These are phyloP conservation scores for Tolypocladium guangdongense DNA, from an alignment of 2,329 filamentous ascomycete genomes.

Conservation along the genomic window DNA sequence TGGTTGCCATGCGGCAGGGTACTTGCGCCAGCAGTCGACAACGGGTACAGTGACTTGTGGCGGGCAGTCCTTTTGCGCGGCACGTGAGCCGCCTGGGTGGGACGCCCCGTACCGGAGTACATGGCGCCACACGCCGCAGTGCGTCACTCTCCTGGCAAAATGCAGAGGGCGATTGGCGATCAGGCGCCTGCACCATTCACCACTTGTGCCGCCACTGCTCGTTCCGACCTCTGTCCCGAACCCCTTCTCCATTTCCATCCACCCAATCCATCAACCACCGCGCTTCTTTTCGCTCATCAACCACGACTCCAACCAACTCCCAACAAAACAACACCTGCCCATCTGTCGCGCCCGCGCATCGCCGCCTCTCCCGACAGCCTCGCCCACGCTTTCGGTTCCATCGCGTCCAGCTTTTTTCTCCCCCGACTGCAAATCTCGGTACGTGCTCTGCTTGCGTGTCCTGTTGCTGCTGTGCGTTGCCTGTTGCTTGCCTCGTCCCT, in stretches of 20 bases:
- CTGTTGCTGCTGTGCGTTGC: constrained; percentile 4
- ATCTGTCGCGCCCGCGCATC: constrained; percentile 7
- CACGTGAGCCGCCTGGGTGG: neutral
- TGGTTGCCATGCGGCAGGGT: neutral
- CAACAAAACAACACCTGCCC: constrained; percentile 12
- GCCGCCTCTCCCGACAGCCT: constrained; percentile 7
- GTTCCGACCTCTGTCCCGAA: constrained; percentile 13
- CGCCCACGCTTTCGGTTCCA: neutral
- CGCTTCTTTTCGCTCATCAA: constrained; percentile 20
- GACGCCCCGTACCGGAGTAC: neutral
- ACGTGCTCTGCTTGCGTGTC: constrained; percentile 4
- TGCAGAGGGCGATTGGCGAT: neutral
- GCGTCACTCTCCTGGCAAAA: neutral
- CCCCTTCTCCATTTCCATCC: constrained; percentile 20
- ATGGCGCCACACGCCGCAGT: neutral
- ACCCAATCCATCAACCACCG: constrained; percentile 6
- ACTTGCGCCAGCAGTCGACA: neutral
- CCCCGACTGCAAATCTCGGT: constrained; percentile 1
- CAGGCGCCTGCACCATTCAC: constrained; percentile 4
- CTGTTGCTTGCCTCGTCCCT: constrained; percentile 5
- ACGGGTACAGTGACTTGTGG: neutral
- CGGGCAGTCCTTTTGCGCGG: neutral
- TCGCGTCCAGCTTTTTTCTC: neutral
- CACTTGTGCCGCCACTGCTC: constrained; percentile 3
- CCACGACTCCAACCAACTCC: constrained; percentile 16